Percentiles rank a stretch among this genome's conserved stretches.
Conservation (phyloP, 2,329 filamentous ascomycete species). For the Fusarium praegraminearum region DNA sequence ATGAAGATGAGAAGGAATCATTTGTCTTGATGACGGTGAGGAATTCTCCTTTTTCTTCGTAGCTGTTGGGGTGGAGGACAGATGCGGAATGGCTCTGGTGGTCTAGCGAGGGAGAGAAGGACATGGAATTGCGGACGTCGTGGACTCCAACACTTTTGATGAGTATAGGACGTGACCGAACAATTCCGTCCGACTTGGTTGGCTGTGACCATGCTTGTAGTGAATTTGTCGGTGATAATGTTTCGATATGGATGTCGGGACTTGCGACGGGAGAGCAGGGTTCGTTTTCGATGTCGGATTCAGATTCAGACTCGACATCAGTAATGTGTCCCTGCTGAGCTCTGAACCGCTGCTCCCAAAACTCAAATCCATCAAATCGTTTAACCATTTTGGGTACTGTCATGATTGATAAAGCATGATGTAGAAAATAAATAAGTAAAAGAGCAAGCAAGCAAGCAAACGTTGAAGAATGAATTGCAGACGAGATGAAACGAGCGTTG, state of each 20-base stretch:
- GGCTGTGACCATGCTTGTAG: neutral
- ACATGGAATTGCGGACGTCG: conserved; percentile 21
- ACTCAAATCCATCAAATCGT: conserved; percentile 20
- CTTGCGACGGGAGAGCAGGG: conserved; percentile 10
- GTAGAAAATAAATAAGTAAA: neutral
- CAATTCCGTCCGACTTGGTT: neutral
- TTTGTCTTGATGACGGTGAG: conserved; percentile 9
- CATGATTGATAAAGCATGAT: neutral
- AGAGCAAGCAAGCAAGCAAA: neutral
- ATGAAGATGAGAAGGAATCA: neutral
- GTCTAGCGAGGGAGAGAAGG: conserved; percentile 3
- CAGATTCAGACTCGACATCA: neutral
- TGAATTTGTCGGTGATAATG: neutral
- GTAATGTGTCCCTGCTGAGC: conserved; percentile 1
- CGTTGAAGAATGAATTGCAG: neutral
- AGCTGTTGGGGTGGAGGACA: conserved; percentile 1
- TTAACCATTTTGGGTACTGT: conserved; percentile 8
- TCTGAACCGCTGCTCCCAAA: conserved; percentile 23
- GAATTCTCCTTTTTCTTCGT: conserved; percentile 9
- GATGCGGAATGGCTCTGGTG: conserved; percentile 22
- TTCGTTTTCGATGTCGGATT: conserved; percentile 4
- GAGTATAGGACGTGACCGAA: neutral
- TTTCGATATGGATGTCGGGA: neutral
- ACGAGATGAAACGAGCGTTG: neutral
- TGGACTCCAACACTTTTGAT: conserved; percentile 10